Base-by-base conservation (phyloP, 768 basidiomycete species). In the Sistotremastrum suecicum region DNA sequence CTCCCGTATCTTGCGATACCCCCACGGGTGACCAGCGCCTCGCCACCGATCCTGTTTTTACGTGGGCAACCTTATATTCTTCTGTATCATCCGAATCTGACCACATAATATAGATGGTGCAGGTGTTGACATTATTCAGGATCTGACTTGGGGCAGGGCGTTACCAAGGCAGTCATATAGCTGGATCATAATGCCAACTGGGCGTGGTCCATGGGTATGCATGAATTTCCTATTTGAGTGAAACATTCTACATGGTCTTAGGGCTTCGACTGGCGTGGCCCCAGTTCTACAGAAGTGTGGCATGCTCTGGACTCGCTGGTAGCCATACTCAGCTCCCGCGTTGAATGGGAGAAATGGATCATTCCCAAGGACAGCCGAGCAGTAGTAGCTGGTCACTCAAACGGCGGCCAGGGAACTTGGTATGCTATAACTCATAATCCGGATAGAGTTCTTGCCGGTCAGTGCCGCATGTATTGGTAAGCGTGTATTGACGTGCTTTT, bases 201-300 rank as follows among this genome's bases (percentile, higher is more conserved):
- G 91, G 0, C 67, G 80, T 43, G 90, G 83, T 2, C 72, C 81
- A 30, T 94, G 90, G 90, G 84, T 81, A 57, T 41, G 62, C 28
- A 9, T 28, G 4, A 34, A 38, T 34, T 39, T 11, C 33, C 32
- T 10, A 43, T 31, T 5, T 48, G 11, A 20, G 41, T 36, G 32
- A n/a, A 10, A 34, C n/a, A 42, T 46, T 34, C 47, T 31, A 10
- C 12, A 7, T 36, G 5, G 8, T 5, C 37, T 34, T 37, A 87
- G 85, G 90, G 90, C 1, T 68, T 91, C 39, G 91, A 95, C 59
- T 94, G 90, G 90, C 91, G 88, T 54, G 91, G 89, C 0, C 78
- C 80, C 3, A 88, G 85, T 54, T 67, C 80, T 7, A 58, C 61
- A 9, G 86, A 91, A 55, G 80, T 74, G 1, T 85, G 83, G 73